Conservation (phyloP, 495 filamentous ascomycete species). For the Chaetomium tenue region DNA sequence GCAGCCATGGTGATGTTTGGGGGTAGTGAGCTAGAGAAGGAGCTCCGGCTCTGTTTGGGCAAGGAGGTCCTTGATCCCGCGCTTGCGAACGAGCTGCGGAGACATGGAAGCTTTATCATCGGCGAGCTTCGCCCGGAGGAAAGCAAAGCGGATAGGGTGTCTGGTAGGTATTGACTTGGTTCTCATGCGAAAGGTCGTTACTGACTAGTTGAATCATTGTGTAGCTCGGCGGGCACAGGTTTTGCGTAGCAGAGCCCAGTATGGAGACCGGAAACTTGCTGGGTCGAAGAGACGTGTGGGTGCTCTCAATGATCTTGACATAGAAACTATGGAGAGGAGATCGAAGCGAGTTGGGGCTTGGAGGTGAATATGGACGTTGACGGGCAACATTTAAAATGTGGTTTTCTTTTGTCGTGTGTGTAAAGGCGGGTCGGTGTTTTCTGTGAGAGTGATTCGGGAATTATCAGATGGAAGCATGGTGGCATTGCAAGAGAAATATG, state of each 20-base stretch:
- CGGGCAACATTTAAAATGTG: too few species aligned
- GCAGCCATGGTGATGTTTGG: slow-evolving; percentile 13
- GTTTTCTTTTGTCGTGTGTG: too few species aligned
- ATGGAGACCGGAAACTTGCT: background rate
- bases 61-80: background rate
- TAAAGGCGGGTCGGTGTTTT: too few species aligned
- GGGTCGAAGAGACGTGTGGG: background rate
- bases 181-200: background rate
- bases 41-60: slow-evolving; percentile 8
- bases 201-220: background rate
- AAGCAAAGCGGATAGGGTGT: background rate
- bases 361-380: background rate
- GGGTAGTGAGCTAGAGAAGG: background rate
- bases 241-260: background rate
- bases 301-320: background rate
- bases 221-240: background rate
- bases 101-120: background rate
- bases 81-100: background rate
- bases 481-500: too few species aligned
- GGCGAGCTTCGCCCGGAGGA: background rate
- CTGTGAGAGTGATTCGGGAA: too few species aligned
- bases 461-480: too few species aligned
- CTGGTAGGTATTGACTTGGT: background rate
- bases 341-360: background rate
- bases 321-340: background rate